Conservation (phyloP, 1,139 yeast genomes). For the Arxiozyma heterogenica region DNA sequence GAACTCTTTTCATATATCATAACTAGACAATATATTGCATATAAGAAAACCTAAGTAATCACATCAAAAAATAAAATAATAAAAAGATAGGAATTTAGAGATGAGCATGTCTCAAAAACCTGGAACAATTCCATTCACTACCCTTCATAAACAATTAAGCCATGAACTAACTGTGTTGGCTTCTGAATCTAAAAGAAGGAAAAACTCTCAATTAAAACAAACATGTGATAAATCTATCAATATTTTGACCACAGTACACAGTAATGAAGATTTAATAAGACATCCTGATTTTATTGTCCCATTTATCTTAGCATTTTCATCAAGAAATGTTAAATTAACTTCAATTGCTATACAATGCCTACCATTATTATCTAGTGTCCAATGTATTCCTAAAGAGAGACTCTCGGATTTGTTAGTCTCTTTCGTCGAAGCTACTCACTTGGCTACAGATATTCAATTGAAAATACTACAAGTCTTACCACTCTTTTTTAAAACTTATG, state of each 20-base stretch:
- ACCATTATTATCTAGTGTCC: constrained; percentile 45
- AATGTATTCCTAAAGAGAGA: constrained; percentile 45
- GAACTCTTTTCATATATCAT: background rate
- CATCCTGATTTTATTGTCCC: constrained; percentile 55
- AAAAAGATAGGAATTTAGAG: background rate
- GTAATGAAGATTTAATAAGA: constrained; percentile 27
- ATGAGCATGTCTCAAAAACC: constrained; percentile 17
- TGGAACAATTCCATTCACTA: constrained; percentile 7
- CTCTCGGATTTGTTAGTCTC: constrained; percentile 54
- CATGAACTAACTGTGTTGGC: constrained; percentile 52
- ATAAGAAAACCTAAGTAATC: too few relatives aligned
- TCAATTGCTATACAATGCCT: constrained; percentile 64
- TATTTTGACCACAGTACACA: constrained; percentile 35
- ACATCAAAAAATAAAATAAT: background rate
- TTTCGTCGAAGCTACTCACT: constrained; percentile 61
- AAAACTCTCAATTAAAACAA: constrained; percentile 54
- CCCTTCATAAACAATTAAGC: constrained; percentile 38
- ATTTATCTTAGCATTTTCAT: constrained; percentile 60
- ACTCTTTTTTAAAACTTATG: constrained; percentile 56
- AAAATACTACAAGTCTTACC: constrained; percentile 84
- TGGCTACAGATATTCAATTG: constrained; percentile 75
- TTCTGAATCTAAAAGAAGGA: constrained; percentile 64
- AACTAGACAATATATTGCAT: background rate
- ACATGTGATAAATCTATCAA: constrained; percentile 57
- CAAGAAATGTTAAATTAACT: constrained; percentile 66